A percentile compares a stretch with the other conserved stretches of the same genome.
Evolutionary conservation across 352 stramenopile species (phyloP).

Genomic region (Phytophthora kernoviae): DNA sequence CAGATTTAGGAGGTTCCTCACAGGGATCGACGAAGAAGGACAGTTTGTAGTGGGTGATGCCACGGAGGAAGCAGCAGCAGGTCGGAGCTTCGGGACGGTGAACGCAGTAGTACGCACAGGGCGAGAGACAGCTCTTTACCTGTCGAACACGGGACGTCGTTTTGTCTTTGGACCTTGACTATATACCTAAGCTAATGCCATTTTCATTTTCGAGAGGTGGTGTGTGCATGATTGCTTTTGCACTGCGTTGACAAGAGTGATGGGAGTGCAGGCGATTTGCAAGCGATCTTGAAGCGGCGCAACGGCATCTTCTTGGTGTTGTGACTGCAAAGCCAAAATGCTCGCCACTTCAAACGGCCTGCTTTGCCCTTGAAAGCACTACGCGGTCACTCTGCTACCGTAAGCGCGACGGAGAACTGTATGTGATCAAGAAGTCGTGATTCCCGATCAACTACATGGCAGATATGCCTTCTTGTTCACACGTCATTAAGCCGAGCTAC

Average conservation of each 20-base stretch:
- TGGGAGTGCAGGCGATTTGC: constrained; percentile 5
- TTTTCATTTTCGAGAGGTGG: constrained; percentile 18
- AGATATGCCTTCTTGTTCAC: constrained; percentile 15
- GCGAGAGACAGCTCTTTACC: background rate
- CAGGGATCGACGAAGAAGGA: background rate
- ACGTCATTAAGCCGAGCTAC: constrained; percentile 5
- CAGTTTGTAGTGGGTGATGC: no score
- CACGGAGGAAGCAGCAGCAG: constrained; percentile 7
- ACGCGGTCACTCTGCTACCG: no score
- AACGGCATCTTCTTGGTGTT: no score
- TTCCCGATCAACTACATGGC: constrained; percentile 8
- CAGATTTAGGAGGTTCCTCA: background rate
- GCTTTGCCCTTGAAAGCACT: no score
- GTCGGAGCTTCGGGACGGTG: background rate
- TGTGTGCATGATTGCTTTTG: background rate
- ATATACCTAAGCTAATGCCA: constrained; percentile 38
- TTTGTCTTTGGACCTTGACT: constrained; percentile 13
- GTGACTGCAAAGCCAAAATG: no score
- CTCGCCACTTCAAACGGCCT: no score
- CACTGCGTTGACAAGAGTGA: background rate
- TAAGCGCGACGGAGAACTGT: no score
- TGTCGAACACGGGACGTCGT: background rate
- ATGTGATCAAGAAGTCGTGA: background rate
- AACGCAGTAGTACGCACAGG: background rate
- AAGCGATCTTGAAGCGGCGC: constrained; percentile 1